A percentile compares a stretch with the other conserved stretches of the same genome.
Evolutionary conservation across 768 basidiomycete species (phyloP).

Genomic region (Russula brevipes): DNA sequence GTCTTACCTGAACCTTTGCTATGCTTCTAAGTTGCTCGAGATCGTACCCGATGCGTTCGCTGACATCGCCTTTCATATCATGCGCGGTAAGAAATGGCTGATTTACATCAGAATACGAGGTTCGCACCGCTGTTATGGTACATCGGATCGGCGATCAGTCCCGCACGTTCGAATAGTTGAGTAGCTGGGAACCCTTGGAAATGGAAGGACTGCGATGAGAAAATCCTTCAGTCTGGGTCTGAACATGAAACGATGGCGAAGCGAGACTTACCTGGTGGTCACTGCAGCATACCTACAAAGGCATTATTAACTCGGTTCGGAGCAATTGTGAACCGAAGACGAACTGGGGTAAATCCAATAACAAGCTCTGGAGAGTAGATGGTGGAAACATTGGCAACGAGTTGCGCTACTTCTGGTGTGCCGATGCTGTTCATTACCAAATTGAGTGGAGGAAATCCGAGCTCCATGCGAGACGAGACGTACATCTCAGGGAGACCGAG

Average conservation of each 20-base stretch:
- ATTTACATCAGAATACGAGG: neutral
- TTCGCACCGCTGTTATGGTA: slow-evolving; percentile 75
- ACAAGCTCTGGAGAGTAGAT: slow-evolving; percentile 78
- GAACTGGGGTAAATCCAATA: slow-evolving; percentile 59
- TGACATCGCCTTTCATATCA: slow-evolving; percentile 56
- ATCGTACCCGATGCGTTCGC: slow-evolving; percentile 75
- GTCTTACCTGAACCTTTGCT: slow-evolving; percentile 76
- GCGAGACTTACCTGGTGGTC: slow-evolving; percentile 65
- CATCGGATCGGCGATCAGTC: slow-evolving; percentile 82
- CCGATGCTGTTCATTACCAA: slow-evolving; percentile 52
- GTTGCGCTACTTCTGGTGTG: slow-evolving; percentile 65
- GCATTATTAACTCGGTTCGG: neutral
- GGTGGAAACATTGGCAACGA: slow-evolving; percentile 67
- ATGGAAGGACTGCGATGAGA: slow-evolving; percentile 57
- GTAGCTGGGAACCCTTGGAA: slow-evolving; percentile 81
- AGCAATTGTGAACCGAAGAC: slow-evolving; percentile 26
- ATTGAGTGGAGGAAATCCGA: slow-evolving; percentile 1
- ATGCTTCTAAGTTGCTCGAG: slow-evolving; percentile 77
- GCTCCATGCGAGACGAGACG: slow-evolving; percentile 26
- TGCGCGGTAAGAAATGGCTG: neutral
- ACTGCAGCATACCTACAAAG: slow-evolving; percentile 71
- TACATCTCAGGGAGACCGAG: slow-evolving; percentile 73
- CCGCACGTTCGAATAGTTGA: slow-evolving; percentile 83
- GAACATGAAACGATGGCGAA: neutral
- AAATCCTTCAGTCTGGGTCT: neutral